Evolutionary conservation across 164 flowering plant genomes (phyloP).

Genomic region (Dillenia suffruticosa): DNA sequence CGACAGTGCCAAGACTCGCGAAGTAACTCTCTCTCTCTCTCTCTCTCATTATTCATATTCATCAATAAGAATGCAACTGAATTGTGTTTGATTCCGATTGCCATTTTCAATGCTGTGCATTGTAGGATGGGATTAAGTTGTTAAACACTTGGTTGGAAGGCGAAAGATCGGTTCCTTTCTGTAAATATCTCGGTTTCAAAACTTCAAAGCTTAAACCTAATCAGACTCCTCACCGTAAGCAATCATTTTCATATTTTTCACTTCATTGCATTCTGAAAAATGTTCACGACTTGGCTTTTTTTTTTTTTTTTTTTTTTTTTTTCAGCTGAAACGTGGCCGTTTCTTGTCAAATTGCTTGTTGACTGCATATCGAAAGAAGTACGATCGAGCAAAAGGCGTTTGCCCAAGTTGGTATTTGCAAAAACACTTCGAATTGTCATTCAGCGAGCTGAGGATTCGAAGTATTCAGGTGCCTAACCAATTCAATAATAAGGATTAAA

Average conservation of each 20-base stretch:
- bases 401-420: constrained; percentile 60
- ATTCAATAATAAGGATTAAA: no score
- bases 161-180: constrained; percentile 54
- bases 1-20: constrained; percentile 77
- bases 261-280: neutral
- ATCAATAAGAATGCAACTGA: neutral
- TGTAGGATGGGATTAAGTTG: constrained; percentile 83
- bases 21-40: constrained; percentile 33
- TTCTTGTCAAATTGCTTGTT: constrained; percentile 54
- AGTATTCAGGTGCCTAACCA: constrained; percentile 41
- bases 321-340: constrained; percentile 97
- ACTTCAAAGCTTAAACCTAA: constrained; percentile 54
- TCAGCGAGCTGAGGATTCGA: constrained; percentile 65
- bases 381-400: constrained; percentile 58
- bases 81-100: constrained; percentile 2
- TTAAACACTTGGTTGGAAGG: constrained; percentile 85
- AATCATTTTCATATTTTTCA: neutral
- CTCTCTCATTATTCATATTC: neutral
- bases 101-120: neutral
- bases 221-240: constrained; percentile 64
- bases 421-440: constrained; percentile 67
- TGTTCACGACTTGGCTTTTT: neutral
- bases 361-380: constrained; percentile 59
- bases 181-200: constrained; percentile 51
- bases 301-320: constrained; percentile 7